Evolutionary conservation across 2,329 filamentous ascomycete genomes (phyloP), one percentile per base, ranked within the genome.

Genomic region (Aplosporella prunicola): DNA sequence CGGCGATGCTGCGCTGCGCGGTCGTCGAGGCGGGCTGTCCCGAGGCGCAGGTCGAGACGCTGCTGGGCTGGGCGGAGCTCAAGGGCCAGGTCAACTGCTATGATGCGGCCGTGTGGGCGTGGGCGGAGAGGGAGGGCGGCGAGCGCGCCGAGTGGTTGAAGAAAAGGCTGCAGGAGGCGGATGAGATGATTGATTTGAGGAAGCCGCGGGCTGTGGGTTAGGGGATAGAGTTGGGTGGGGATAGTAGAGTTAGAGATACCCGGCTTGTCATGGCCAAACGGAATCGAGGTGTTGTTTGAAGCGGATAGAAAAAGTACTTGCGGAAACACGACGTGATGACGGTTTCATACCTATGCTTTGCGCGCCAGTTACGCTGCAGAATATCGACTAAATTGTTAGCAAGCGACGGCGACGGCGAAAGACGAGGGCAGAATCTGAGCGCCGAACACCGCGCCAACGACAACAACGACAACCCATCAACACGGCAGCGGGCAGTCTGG

Each of bases 31-130:
- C 13, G 11, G 20, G 13, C 8, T 39, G 37, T 9, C 1, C 26
- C 15, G 5, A 29, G 18, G 24, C 14, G 5, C 3, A 29, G 2
- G 25, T 39, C 6, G 24, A 24, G 11, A 17, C 17, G 14, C 15
- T 39, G 17, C 30, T 39, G n/a, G 17, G 11, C 5, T 22, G 22
- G 17, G 29, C 23, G 13, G 14, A 16, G 17, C 24, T n/a, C n/a
- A n/a, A 15, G 11, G 10, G 20, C 5, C 17, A 29, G 9, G 29
- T 29, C 6, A 25, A 39, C 14, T 33, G 26, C n/a, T 24, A 28
- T 11, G 37, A 39, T 34, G 30, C 37, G 5, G 20, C 31, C 10
- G 3, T 39, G 14, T 39, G 37, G 37, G 32, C 32, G 7, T 39
- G 37, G 37, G 37, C 37, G 9, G 37, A 34, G 13, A 24, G 20